Evolutionary conservation across 2,329 filamentous ascomycete species (phyloP), one percentile per base, ranked within the genome.

Genomic region (Fusarium poae): DNA sequence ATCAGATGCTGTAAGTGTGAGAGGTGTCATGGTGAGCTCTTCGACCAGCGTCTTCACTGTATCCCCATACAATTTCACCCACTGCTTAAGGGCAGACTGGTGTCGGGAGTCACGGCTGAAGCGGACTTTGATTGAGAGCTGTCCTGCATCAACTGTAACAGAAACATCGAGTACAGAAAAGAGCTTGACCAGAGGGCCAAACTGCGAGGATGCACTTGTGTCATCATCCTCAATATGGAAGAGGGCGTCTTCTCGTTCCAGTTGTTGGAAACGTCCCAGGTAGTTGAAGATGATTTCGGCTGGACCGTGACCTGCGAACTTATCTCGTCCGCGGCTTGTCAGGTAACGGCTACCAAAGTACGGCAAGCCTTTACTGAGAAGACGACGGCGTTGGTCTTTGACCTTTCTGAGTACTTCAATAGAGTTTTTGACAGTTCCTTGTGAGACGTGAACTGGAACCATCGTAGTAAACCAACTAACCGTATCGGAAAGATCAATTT

Each of bases 181-280:
- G 48, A 51, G 48, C 34, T 51, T 51, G 48, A 51, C 48, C 18
- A 51, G 48, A 29, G 48, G 48, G 13, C 48, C 48, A 13, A 51
- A 51, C 23, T 51, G 48, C 8, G 48, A 51, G 34, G 48, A 51
- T 21, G 48, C 48, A 21, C 48, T 51, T 2, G 32, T 51, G 23
- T 51, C 48, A 40, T 51, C 48, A 29, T 51, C 48, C 13, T 51
- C 48, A 25, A 51, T 51, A 29, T 51, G 48, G 34, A 51, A 51
- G 23, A 51, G 34, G 9, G 48, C 48, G 18, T 51, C 48, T 21
- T 51, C 48, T 39, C 48, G 34, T 29, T 51, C 48, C 3, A 51
- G 32, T 29, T 51, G 48, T 21, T 51, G 48, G 25, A 51, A 51
- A 51, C 48, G 48, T 39, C 48, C 48, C 23, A 32, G 35, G 25